Evolutionary conservation across 441 rosid species (phyloP), one percentile per base, ranked within the genome.

Genomic region (Melastoma candidum): DNA sequence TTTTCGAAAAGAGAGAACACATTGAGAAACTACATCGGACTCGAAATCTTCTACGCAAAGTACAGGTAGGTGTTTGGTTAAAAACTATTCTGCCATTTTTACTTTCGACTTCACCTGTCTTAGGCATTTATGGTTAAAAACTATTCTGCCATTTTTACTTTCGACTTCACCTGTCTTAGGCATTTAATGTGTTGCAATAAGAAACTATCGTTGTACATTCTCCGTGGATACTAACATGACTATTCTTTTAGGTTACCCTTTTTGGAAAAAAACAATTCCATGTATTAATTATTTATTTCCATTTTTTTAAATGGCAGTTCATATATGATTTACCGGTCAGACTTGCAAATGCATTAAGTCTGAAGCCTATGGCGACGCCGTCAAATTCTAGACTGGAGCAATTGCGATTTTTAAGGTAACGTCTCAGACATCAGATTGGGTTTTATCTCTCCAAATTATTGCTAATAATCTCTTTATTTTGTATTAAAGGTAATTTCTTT

Each of bases 321-420:
- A 89, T 89, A 63, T 93, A 86, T 70, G 99, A 93, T 78, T 84
- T 93, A 66, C 99, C 99, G 10, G 85, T 90, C 64, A 82, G 93
- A 74, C 99, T 93, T 67, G 85, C 79, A 68, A 93, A 56, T 93
- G 95, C 70, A 86, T 86, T 61, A 81, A 89, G 72, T 78, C 90
- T 32, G 95, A 93, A 75, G 77, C 84, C 44, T 93, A 89, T 71
- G 90, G 85, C 12, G 96, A 89, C 81, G 99, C 99, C 51, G 96
- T 93, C 68, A 86, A 81, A 74, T 89, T 84, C 71, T 93, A 86
- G 51, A 81, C 77, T 27, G 99, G 99, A 68, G 97, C 97, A 54
- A 86, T 86, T 92, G 97, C 99, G 65, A 86, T 93, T 74, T 78
- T 93, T 64, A 81, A 89, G 98, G 97, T 84, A 51, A 26, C 13